Evolutionary conservation across 257 asterid species (phyloP).

Genomic region (Vinca minor): DNA sequence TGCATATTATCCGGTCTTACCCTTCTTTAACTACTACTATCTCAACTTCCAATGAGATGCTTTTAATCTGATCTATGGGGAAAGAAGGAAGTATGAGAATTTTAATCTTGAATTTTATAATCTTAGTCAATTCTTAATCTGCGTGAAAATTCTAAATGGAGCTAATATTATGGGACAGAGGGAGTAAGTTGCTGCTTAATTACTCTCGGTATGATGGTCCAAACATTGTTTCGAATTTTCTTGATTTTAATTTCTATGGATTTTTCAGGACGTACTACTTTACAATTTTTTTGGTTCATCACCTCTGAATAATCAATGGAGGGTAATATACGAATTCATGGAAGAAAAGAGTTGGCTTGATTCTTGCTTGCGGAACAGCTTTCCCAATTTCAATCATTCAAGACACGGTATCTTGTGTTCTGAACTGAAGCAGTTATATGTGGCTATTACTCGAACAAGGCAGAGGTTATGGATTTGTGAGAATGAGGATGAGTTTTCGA

Average conservation of each 20-base stretch:
- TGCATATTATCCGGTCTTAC: too few relatives aligned
- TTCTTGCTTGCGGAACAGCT: constrained; percentile 21
- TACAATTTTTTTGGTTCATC: constrained; percentile 63
- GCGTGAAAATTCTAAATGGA: too few relatives aligned
- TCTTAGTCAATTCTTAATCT: too few relatives aligned
- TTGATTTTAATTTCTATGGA: too few relatives aligned
- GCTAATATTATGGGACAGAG: too few relatives aligned
- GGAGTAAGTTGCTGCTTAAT: too few relatives aligned
- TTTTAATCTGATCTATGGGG: too few relatives aligned
- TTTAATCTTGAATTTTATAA: too few relatives aligned
- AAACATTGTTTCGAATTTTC: neutral
- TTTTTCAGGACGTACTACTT: constrained; percentile 57
- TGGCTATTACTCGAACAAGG: constrained; percentile 61
- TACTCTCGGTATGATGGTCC: neutral
- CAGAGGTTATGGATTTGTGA: constrained; percentile 74
- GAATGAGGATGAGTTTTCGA: constrained; percentile 34
- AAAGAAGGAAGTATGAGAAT: too few relatives aligned
- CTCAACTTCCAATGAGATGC: too few relatives aligned
- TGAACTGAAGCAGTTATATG: constrained; percentile 57
- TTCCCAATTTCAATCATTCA: constrained; percentile 38
- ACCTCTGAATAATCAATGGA: constrained; percentile 57
- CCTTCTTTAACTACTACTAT: too few relatives aligned
- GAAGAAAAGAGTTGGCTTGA: constrained; percentile 35
- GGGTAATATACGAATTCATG: constrained; percentile 52
- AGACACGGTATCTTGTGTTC: constrained; percentile 55